A percentile compares a stretch with the other conserved stretches of the same genome.
phyloP scores from a whole-genome alignment of 2,329 filamentous ascomycete genomes.

The Fusarium sp. region DNA sequence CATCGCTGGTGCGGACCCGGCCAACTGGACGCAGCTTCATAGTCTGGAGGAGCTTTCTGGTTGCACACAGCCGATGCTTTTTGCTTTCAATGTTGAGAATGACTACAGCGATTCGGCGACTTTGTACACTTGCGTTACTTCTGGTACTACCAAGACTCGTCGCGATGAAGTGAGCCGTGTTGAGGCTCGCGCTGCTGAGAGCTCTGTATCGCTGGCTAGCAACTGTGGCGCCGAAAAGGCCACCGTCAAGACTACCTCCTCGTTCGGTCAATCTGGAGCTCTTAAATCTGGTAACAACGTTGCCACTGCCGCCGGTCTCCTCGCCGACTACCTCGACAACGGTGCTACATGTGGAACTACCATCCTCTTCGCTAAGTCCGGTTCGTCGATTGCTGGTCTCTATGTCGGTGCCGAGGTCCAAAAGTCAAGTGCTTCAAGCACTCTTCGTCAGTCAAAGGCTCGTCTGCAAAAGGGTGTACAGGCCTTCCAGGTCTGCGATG shows the following conservation, averaged over 20 bases:
- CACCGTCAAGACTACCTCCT: slow-evolving; percentile 31
- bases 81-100: slow-evolving; percentile 45
- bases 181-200: slow-evolving; percentile 31
- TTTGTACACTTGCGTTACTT: slow-evolving; percentile 41
- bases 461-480: slow-evolving; percentile 40
- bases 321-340: slow-evolving; percentile 41
- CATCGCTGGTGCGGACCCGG: slow-evolving; percentile 39
- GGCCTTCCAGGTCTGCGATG: slow-evolving; percentile 42
- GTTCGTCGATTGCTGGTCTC: slow-evolving; percentile 41
- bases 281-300: slow-evolving; percentile 28
- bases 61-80: slow-evolving; percentile 41
- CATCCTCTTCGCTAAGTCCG: slow-evolving; percentile 48
- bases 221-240: slow-evolving; percentile 45
- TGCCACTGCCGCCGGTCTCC: slow-evolving; percentile 30
- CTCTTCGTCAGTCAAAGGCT: slow-evolving; percentile 28
- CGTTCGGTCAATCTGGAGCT: slow-evolving; percentile 17
- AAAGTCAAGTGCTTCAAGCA: slow-evolving; percentile 38
- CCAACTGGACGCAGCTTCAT: slow-evolving; percentile 48
- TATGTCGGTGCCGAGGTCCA: slow-evolving; percentile 47
- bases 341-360: slow-evolving; percentile 43
- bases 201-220: slow-evolving; percentile 28
- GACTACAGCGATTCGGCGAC: slow-evolving; percentile 46
- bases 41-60: slow-evolving; percentile 40
- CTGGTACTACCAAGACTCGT: slow-evolving; percentile 11
- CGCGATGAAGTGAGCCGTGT: slow-evolving; percentile 27